Evolutionary conservation across 139 green algal species (phyloP), one percentile per base, ranked within the genome.

Genomic region (Micractinium conductrix): DNA sequence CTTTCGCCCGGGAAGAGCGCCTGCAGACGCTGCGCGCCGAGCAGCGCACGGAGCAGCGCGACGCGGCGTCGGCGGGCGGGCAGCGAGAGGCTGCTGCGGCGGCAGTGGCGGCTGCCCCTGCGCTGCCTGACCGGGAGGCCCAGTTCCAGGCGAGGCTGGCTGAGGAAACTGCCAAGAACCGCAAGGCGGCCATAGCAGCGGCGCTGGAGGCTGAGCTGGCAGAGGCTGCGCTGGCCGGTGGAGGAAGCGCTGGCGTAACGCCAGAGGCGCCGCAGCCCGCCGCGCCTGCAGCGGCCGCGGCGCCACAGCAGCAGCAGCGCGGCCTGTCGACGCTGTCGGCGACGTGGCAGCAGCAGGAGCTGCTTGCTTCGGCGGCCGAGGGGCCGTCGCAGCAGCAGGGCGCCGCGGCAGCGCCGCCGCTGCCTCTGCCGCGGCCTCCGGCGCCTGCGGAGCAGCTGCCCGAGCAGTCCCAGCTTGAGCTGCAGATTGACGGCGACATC

Each of bases 401-500:
- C n/a, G 65, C 65, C 6, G 65, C 65, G 65, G 65, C 65, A 43
- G 65, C 10, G 33, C 33, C 43, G 12, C 53, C 53, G 53, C n/a
- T 30, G 65, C n/a, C 65, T 26, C 26, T 37, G 33, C 65, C 16
- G 33, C 65, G 33, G 9, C 30, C 17, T 33, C 16, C 65, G 14
- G 33, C 65, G 35, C 30, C 65, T 22, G 33, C 68, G 40, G 68
- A 7, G 68, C 67, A 30, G 67, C 67, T 1, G 35, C 67, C 2
- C 16, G 17, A n/a, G 70, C 70, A 26, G 26, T 44, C 70, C 42
- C 22, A 28, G 0, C 0, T 78, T 26, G n/a, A 7, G 4, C 48
- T 83, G n/a, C 35, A 58, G 35, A 16, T 21, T 4, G 82, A 87
- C 60, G 82, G 82, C 53, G 84, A 35, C 24, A 65, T 87, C 33